These are phyloP conservation scores for Eleusine indica DNA, from an alignment of 176 grass and related monocot species.

Conservation along the genomic window DNA sequence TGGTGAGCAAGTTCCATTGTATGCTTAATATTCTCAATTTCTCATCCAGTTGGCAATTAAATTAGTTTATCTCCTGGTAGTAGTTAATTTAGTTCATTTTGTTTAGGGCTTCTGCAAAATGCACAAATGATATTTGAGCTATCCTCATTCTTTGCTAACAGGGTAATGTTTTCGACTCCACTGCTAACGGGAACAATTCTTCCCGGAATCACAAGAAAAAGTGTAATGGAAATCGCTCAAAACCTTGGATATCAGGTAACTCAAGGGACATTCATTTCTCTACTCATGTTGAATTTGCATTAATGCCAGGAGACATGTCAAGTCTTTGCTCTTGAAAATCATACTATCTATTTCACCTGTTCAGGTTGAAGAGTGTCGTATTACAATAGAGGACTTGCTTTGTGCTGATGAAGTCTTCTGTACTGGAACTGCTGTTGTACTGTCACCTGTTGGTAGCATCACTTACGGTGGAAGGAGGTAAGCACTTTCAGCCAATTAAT, in stretches of 20 bases:
- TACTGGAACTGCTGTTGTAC: constrained; percentile 85
- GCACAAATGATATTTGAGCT: neutral
- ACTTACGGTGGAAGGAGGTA: constrained; percentile 70
- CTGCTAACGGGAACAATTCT: constrained; percentile 82
- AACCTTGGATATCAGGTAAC: constrained; percentile 74
- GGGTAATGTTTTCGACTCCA: constrained; percentile 80
- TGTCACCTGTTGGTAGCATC: constrained; percentile 81
- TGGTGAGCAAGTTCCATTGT: neutral
- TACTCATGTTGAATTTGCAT: neutral
- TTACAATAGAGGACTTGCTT: constrained; percentile 75
- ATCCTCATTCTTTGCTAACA: constrained; percentile 23
- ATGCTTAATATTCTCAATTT: neutral
- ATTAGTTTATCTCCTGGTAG: neutral
- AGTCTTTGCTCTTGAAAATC: neutral
- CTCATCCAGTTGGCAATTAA: neutral
- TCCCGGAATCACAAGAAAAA: constrained; percentile 92
- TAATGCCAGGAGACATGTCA: neutral
- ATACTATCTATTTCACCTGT: neutral
- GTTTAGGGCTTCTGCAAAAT: constrained; percentile 14
- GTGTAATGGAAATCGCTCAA: constrained; percentile 67
- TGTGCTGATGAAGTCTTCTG: constrained; percentile 92
- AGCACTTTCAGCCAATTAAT: neutral
- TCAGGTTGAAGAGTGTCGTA: constrained; percentile 70
- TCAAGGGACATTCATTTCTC: neutral
- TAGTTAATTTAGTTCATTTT: constrained; percentile 13